Base-by-base conservation (phyloP, 768 basidiomycete genomes). In the Suillus ampliporus region DNA sequence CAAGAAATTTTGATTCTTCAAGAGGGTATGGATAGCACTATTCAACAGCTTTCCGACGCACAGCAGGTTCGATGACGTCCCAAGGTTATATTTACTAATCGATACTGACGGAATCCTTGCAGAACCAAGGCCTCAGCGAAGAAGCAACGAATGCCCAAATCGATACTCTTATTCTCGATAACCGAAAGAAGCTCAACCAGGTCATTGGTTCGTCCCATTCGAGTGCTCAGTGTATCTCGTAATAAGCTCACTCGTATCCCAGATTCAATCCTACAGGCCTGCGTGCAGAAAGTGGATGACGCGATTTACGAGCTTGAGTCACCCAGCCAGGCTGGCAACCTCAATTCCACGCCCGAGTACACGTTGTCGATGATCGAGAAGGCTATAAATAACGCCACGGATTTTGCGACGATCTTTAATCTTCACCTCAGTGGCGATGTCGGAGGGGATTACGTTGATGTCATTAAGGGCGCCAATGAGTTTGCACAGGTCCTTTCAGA, bases 341-440 rank as follows among this genome's bases (percentile, higher is more conserved):
- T 90, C 68, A 97, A 93, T 72, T 94, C 97, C n/a, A 99, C 97
- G 0, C 97, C 97, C 4, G 97, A 98, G 74, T 99, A 99, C 74
- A 97, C 95, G 1, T 81, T 98, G 19, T 97, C 97, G 1, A 96
- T 99, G 91, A 94, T 99, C 71, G 97, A 99, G 76, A 98, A 98
- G 79, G 91, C 95, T 2, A 80, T 91, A 73, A 96, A 92, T 74
- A 97, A 92, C 69, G 94, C 96, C 17, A 98, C 89, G 52, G 97
- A 99, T 71, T 99, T 99, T 71, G 97, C 97, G 11, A 92, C 91
- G 19, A 83, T 95, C 61, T 99, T 94, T 81, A 94, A 95, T 73
- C 86, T 97, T 11, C 94, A 93, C 77, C 85, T 99, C 23, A 85
- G 88, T 64, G 90, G 90, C 26, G 94, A 97, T 66, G 80, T 81